phyloP scores from a whole-genome alignment of 2,329 filamentous ascomycete genomes.

The Juglanconis oblonga region DNA sequence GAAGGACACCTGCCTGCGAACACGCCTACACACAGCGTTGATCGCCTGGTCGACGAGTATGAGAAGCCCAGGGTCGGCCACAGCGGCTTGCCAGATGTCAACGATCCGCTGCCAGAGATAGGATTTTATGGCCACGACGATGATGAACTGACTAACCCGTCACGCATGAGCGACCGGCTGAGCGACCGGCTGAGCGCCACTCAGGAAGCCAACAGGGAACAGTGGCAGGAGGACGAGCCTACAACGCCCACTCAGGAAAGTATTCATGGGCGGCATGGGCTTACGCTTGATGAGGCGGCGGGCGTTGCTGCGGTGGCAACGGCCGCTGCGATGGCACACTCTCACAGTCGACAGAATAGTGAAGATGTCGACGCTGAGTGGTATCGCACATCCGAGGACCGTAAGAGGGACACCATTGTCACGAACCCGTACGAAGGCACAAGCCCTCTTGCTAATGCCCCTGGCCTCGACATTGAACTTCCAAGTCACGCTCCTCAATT shows the following conservation, averaged over 20 bases:
- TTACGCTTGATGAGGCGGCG: constrained; percentile 41
- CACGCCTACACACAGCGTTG: constrained; percentile 57
- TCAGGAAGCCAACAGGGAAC: constrained; percentile 25
- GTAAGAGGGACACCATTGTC: constrained; percentile 63
- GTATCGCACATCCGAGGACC: constrained; percentile 59
- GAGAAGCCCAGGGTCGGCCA: constrained; percentile 59
- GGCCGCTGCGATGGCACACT: constrained; percentile 41
- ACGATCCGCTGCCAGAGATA: constrained; percentile 74
- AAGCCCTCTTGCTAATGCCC: constrained; percentile 57
- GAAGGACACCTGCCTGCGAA: constrained; percentile 53
- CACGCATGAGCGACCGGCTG: constrained; percentile 72
- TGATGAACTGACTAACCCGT: constrained; percentile 82
- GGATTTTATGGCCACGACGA: constrained; percentile 59
- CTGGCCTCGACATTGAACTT: constrained; percentile 35
- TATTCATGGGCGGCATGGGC: constrained; percentile 27
- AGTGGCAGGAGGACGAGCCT: constrained; percentile 23
- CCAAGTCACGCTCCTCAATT: constrained; percentile 25
- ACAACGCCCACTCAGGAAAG: constrained; percentile 36
- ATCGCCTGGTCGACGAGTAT: constrained; percentile 48
- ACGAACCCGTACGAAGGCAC: constrained; percentile 67
- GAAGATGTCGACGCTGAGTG: constrained; percentile 64
- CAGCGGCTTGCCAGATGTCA: constrained; percentile 65
- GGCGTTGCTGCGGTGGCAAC: constrained; percentile 53
- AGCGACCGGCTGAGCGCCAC: constrained; percentile 63
- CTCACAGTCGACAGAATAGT: constrained; percentile 51